Conservation (phyloP, 768 basidiomycete species). For the Lactarius indigo region DNA sequence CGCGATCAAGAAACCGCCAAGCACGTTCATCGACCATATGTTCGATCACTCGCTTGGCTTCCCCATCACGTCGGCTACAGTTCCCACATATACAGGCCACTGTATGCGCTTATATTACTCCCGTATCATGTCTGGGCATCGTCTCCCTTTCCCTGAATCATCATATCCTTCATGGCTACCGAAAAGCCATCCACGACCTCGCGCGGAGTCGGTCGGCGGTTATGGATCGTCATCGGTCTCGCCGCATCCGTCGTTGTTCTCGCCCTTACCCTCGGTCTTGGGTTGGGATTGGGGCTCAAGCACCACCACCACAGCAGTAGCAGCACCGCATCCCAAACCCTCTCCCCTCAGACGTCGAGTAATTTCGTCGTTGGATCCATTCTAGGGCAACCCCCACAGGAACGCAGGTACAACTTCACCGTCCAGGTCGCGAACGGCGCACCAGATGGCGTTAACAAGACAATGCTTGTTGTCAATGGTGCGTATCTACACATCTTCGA, state of each 20-base stretch:
- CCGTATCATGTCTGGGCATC: not conserved
- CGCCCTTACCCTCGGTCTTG: conserved; percentile 29
- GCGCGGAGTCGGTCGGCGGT: not conserved
- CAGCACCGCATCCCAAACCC: not conserved
- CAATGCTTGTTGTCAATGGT: conserved; percentile 49
- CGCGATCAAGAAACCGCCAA: not conserved
- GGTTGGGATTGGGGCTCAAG: conserved; percentile 26
- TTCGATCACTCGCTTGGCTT: not conserved
- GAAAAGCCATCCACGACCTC: not conserved
- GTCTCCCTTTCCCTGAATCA: not conserved
- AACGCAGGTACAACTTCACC: conserved; percentile 44
- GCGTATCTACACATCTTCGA: not conserved
- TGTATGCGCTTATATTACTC: no score
- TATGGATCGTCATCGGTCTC: not conserved
- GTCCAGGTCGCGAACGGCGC: conserved; percentile 38
- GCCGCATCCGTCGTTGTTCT: conserved; percentile 11
- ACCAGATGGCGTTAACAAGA: conserved; percentile 40
- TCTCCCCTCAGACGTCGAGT: not conserved
- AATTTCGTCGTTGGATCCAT: conserved; percentile 25
- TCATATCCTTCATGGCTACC: not conserved
- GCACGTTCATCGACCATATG: not conserved
- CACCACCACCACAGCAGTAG: conserved; percentile 10
- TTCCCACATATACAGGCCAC: no score
- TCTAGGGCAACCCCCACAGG: conserved; percentile 32
- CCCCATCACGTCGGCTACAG: no score